phyloP scores from a whole-genome alignment of 163 green algal species.

The Prototheca stagnorum region DNA sequence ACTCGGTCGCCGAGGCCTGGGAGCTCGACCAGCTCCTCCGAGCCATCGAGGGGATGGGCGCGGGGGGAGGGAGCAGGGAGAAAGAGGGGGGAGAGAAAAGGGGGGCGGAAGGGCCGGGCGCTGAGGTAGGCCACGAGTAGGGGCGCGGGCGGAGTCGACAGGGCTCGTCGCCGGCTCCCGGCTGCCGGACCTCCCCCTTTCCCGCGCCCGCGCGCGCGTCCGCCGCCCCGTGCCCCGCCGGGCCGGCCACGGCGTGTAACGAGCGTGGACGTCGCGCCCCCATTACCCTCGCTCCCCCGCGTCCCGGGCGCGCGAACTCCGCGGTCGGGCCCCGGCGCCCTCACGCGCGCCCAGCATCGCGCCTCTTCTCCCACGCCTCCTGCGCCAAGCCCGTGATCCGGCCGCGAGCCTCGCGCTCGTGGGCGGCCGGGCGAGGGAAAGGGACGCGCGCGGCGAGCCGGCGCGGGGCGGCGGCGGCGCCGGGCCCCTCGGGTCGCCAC shows the following conservation, averaged over 20 bases:
- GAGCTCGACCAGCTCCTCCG: too few species aligned
- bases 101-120: too few species aligned
- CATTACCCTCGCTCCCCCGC: neutral
- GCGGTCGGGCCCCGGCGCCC: too few species aligned
- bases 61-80: too few species aligned
- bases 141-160: too few species aligned
- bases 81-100: too few species aligned
- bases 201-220: neutral
- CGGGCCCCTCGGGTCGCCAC: slow-evolving; percentile 5
- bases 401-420: slow-evolving; percentile 63
- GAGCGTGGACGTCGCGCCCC: neutral
- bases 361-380: slow-evolving; percentile 63
- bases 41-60: too few species aligned
- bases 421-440: slow-evolving; percentile 50
- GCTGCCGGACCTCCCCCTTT: too few species aligned
- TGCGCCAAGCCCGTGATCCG: slow-evolving; percentile 77
- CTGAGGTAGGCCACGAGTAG: too few species aligned
- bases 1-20: too few species aligned
- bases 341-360: slow-evolving; percentile 4
- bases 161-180: too few species aligned
- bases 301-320: too few species aligned
- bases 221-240: neutral
- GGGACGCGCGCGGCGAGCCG: slow-evolving; percentile 31
- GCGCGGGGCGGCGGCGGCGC: neutral
- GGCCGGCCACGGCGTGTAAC: neutral